Conservation (phyloP, 73 alveolate species). For the Paraurostyla sp. region DNA sequence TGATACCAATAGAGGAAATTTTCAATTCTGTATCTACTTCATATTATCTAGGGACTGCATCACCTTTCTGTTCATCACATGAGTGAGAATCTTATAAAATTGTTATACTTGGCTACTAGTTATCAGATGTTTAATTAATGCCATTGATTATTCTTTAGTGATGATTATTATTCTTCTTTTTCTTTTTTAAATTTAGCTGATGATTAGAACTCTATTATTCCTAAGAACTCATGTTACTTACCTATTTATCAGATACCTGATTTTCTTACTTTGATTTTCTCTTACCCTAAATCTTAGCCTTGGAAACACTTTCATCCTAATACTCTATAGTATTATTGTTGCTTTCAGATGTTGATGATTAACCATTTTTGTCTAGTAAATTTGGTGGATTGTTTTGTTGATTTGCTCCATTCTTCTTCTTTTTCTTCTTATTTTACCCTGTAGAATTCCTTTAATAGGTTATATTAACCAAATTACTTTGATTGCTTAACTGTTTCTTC, state of each 20-base stretch:
- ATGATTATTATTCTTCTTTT: background rate
- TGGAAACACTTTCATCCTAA: background rate
- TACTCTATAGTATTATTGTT: background rate
- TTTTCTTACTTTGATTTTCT: background rate
- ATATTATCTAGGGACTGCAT: background rate
- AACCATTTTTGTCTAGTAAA: background rate
- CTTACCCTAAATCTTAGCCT: background rate
- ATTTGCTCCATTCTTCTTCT: constrained; percentile 14
- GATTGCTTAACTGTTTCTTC: constrained; percentile 46
- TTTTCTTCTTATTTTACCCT: constrained; percentile 41
- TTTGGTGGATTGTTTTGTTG: background rate
- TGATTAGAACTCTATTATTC: background rate
- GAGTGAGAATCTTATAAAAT: constrained; percentile 14
- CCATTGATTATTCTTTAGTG: background rate
- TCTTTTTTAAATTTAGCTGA: background rate
- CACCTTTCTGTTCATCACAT: background rate
- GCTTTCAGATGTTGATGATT: background rate
- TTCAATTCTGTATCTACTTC: background rate
- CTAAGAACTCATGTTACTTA: background rate
- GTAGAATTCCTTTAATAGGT: too few species aligned
- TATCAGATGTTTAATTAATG: background rate
- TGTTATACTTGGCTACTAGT: background rate
- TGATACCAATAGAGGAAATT: background rate
- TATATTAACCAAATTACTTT: background rate
- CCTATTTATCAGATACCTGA: constrained; percentile 26